A percentile compares a stretch with the other conserved stretches of the same genome.
These are phyloP conservation scores for Bipolaris bicolor DNA, from an alignment of 2,329 filamentous ascomycete species.

Conservation along the genomic window DNA sequence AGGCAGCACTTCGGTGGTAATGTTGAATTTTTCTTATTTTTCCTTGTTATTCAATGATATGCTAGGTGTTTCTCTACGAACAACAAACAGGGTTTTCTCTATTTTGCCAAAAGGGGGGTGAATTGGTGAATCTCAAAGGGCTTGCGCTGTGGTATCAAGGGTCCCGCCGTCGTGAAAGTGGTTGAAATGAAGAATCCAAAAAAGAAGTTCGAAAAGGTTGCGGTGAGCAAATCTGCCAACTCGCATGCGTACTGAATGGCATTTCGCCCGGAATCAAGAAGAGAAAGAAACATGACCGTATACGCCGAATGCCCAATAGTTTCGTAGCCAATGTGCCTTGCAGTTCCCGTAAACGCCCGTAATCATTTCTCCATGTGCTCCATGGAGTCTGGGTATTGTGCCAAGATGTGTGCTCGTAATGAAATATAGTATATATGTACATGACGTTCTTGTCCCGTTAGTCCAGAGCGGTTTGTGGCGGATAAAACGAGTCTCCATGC, in stretches of 20 bases:
- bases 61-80: too few species aligned
- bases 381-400: not conserved
- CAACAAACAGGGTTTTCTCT: too few species aligned
- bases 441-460: conserved; percentile 6
- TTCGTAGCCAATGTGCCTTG: not conserved
- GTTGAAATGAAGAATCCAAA: not conserved
- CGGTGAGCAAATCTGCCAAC: not conserved
- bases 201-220: not conserved
- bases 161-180: not conserved
- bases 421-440: conserved; percentile 17
- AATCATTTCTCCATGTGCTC: not conserved
- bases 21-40: too few species aligned
- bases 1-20: too few species aligned
- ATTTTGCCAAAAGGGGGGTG: too few species aligned
- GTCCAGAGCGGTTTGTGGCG: conserved; percentile 18
- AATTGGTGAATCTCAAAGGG: too few species aligned
- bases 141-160: too few species aligned
- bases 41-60: too few species aligned
- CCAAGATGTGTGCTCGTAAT: conserved; percentile 8
- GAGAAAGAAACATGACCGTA: conserved; percentile 2
- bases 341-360: not conserved
- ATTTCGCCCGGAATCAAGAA: not conserved
- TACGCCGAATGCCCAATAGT: not conserved
- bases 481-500: conserved; percentile 12
- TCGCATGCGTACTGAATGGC: not conserved